Evolutionary conservation across 805 yeast species (phyloP).

Genomic region (Hanseniaspora pseudoguilliermondii): DNA sequence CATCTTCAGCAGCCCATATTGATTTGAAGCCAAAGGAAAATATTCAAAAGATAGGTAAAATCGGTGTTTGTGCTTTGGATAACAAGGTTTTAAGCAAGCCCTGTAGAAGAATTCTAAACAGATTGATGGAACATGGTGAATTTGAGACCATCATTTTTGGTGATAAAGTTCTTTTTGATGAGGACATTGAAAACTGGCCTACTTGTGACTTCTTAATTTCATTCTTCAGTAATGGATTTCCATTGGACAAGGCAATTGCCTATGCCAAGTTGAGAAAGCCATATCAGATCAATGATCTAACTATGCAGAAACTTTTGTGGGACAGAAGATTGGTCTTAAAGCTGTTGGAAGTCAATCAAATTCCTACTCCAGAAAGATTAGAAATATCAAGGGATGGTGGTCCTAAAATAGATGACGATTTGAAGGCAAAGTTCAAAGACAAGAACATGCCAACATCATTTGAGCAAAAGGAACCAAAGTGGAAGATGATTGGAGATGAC

Average conservation of each 20-base stretch:
- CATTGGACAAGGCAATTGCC: constrained; percentile 84
- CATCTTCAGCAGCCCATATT: background rate
- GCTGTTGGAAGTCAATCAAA: constrained; percentile 65
- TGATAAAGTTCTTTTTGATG: constrained; percentile 91
- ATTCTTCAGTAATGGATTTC: constrained; percentile 93
- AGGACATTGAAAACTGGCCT: constrained; percentile 93
- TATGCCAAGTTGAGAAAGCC: constrained; percentile 87
- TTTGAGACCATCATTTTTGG: constrained; percentile 95
- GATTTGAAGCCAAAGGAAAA: constrained; percentile 29
- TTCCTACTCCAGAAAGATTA: constrained; percentile 77
- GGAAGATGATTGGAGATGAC: constrained; percentile 84
- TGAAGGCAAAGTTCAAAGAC: constrained; percentile 43
- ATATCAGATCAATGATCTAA: constrained; percentile 72
- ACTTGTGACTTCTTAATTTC: constrained; percentile 90
- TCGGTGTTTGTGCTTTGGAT: constrained; percentile 99
- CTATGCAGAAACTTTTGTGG: constrained; percentile 92
- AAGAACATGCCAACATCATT: constrained; percentile 40
- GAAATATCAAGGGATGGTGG: constrained; percentile 96
- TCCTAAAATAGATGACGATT: constrained; percentile 53
- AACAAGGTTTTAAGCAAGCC: constrained; percentile 92
- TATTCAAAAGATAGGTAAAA: constrained; percentile 56
- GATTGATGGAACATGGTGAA: constrained; percentile 84
- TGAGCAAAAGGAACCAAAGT: constrained; percentile 48
- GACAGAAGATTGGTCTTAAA: constrained; percentile 81
- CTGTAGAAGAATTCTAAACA: constrained; percentile 75